A percentile compares a stretch with the other conserved stretches of the same genome.
phyloP scores from a whole-genome alignment of 2,329 filamentous ascomycete genomes.

The Botryotinia convoluta region DNA sequence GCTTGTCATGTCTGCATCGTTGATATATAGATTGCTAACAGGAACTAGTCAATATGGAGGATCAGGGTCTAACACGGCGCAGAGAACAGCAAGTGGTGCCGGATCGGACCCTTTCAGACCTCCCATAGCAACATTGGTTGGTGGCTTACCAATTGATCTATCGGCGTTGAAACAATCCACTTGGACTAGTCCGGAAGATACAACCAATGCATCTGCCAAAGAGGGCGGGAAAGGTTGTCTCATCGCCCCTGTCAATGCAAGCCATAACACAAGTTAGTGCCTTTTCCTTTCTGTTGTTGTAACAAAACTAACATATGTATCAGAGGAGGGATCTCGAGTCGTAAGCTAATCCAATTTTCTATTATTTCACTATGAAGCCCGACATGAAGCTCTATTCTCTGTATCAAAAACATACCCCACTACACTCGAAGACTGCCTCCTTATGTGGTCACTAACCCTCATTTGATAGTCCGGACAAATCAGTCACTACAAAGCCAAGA shows the following conservation, averaged over 20 bases:
- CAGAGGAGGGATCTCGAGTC: slow-evolving; percentile 3
- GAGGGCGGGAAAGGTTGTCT: slow-evolving; percentile 11
- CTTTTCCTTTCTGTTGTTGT: background rate
- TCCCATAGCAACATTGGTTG: background rate
- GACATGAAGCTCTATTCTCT: background rate
- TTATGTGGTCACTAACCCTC: background rate
- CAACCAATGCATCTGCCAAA: slow-evolving; percentile 11
- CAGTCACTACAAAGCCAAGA: slow-evolving; percentile 3
- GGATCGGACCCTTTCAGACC: background rate
- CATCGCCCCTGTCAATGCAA: slow-evolving; percentile 11
- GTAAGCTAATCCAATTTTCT: background rate
- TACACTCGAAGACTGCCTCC: background rate
- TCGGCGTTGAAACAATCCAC: background rate
- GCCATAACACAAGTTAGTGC: background rate
- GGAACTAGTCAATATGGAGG: slow-evolving; percentile 4
- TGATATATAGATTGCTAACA: background rate
- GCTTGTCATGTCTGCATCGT: background rate
- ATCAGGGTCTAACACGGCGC: background rate
- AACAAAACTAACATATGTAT: background rate
- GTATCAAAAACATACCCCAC: no score
- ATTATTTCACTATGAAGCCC: background rate
- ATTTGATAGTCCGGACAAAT: slow-evolving; percentile 1
- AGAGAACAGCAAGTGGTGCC: slow-evolving; percentile 1
- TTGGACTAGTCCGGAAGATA: slow-evolving; percentile 14
- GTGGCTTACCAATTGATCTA: background rate